Evolutionary conservation across 1,284 basidiomycete genomes (phyloP), one percentile per base, ranked within the genome.

Genomic region (Cutaneotrichosporon mucoides): DNA sequence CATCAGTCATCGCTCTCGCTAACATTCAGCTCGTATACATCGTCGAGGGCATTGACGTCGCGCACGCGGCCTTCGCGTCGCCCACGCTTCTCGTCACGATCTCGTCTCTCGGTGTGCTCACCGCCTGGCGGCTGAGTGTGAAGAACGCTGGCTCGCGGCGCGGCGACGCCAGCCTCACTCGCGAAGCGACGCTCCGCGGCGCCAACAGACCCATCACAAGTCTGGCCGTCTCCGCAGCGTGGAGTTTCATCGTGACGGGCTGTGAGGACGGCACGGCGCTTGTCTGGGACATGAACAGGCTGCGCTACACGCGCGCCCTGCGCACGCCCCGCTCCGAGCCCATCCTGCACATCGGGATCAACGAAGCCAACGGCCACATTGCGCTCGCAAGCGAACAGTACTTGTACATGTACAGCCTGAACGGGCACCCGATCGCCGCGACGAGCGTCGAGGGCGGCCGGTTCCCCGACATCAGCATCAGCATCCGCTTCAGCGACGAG

Each of bases 201-300:
- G 91, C 93, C 68, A 84, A 83, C 2, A 82, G 84, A 15, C 80
- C 83, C 34, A 84, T 96, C 6, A 74, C 83, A 0, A 88, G 85
- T 67, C 80, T 96, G 3, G 80, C 86, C 3, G 86, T 88, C 0
- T 95, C 89, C 12, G 81, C 87, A 38, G 79, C 86, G 0, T 96
- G 92, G 92, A 90, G 89, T 2, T 71, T 94, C 16, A 84, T 87
- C 12, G 84, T 95, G 48, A 94, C 89, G 62, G 92, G 92, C 6
- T 89, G 89, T 6, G 83, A 84, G 66, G 92, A 96, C 67, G 88
- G 90, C 1, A 89, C 86, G 60, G 91, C 88, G 0, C 87, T 88
- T 12, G 68, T 96, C 6, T 98, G 94, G 94, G 94, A 97, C 73
- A 81, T 92, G 56, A 96, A 97, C 70, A 82, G 87, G 43, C 85